phyloP scores from a whole-genome alignment of 257 asterid species.

The Gynochthodes officinalis region DNA sequence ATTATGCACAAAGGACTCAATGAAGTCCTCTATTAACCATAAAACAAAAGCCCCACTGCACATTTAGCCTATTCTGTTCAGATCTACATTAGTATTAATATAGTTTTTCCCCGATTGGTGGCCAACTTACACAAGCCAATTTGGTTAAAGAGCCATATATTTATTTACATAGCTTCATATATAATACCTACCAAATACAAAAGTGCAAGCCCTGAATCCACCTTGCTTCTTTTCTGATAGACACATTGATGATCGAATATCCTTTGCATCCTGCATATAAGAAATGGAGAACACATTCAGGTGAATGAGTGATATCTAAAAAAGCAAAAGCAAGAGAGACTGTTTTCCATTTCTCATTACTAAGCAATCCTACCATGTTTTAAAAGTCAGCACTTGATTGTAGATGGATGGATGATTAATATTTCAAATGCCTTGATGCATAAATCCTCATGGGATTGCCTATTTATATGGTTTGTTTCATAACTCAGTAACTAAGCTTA shows the following conservation, averaged over 20 bases:
- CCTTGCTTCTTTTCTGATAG: conserved; percentile 5
- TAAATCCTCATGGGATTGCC: background rate
- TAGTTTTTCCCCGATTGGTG: too few relatives aligned
- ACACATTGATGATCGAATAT: conserved; percentile 3
- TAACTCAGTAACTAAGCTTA: background rate
- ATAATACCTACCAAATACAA: conserved; percentile 16
- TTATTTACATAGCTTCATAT: background rate
- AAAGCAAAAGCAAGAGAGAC: too few relatives aligned
- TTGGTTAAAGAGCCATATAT: background rate
- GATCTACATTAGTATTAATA: too few relatives aligned
- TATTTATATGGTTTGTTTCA: background rate
- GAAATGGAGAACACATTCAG: background rate
- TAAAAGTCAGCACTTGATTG: background rate
- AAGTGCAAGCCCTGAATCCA: conserved; percentile 18
- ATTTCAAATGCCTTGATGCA: background rate
- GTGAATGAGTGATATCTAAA: background rate
- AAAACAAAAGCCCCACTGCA: too few relatives aligned
- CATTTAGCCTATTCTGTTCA: background rate
- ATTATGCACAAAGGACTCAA: background rate
- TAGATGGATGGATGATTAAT: background rate
- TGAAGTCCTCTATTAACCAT: too few relatives aligned
- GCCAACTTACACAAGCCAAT: too few relatives aligned
- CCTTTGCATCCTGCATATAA: conserved; percentile 11
- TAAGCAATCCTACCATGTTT: conserved; percentile 1
- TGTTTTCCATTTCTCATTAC: background rate